Evolutionary conservation across 2,329 filamentous ascomycete species (phyloP).

Genomic region (Exophiala sideris): DNA sequence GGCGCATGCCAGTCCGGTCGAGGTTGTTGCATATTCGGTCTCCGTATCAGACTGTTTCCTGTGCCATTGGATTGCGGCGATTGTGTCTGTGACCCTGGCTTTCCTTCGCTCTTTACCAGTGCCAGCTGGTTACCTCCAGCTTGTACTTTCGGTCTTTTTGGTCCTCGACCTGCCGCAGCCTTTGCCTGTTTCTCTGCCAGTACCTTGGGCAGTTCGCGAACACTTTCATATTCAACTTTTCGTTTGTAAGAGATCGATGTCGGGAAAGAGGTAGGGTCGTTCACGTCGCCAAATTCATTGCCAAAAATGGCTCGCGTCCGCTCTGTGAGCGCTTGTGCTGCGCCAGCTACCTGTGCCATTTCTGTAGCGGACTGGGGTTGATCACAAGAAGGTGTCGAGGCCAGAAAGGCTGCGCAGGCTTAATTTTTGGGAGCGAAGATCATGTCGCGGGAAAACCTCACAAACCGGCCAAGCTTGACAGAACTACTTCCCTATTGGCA

Average conservation of each 20-base stretch:
- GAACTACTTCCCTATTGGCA: not conserved
- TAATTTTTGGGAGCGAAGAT: too few species aligned
- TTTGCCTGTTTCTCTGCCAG: conserved; percentile 76
- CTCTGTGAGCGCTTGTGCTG: conserved; percentile 39
- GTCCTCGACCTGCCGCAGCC: conserved; percentile 57
- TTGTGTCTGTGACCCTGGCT: conserved; percentile 38
- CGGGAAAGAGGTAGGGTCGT: conserved; percentile 38
- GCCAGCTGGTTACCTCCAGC: conserved; percentile 59
- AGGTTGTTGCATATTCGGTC: conserved; percentile 62
- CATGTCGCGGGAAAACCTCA: too few species aligned
- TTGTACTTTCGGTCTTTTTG: conserved; percentile 60
- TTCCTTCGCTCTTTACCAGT: conserved; percentile 54
- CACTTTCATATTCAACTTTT: conserved; percentile 68
- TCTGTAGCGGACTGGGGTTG: not conserved
- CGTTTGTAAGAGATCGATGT: conserved; percentile 45
- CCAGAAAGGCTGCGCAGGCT: too few species aligned
- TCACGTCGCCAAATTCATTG: conserved; percentile 43
- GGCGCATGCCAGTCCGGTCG: conserved; percentile 95
- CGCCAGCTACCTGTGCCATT: conserved; percentile 24
- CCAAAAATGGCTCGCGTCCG: conserved; percentile 48
- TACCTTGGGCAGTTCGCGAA: conserved; percentile 71
- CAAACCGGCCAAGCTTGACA: not conserved
- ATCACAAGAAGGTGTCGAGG: too few species aligned
- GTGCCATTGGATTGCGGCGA: conserved; percentile 35
- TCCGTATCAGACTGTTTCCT: conserved; percentile 52